Evolutionary conservation across 805 yeast genomes (phyloP).

Genomic region (Candida vaughaniae): DNA sequence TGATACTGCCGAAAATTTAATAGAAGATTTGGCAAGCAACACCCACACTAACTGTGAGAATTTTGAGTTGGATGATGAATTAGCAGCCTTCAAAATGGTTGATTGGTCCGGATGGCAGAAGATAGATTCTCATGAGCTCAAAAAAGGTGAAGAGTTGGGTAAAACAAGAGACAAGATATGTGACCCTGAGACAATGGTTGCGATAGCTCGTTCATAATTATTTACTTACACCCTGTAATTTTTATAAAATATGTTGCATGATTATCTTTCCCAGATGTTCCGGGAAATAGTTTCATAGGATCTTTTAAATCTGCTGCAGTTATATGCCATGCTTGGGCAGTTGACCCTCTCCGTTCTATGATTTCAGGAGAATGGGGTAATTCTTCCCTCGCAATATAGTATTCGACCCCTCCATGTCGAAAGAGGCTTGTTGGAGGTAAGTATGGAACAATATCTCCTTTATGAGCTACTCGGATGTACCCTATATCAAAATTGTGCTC

Average conservation of each 20-base stretch:
- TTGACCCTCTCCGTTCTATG: constrained; percentile 14
- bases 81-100: constrained; percentile 26
- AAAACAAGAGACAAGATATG: constrained; percentile 61
- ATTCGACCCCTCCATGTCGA: constrained; percentile 52
- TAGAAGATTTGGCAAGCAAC: constrained; percentile 50
- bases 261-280: constrained; percentile 24
- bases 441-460: constrained; percentile 57
- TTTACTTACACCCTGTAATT: constrained; percentile 28
- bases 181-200: constrained; percentile 48
- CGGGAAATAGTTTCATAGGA: constrained; percentile 17
- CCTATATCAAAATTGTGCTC: constrained; percentile 33
- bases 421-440: constrained; percentile 53
- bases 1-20: constrained; percentile 64
- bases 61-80: constrained; percentile 13
- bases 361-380: constrained; percentile 35
- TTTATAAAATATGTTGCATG: constrained; percentile 31
- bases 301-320: background rate
- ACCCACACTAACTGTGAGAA: constrained; percentile 15
- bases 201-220: constrained; percentile 24
- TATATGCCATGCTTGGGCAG: constrained; percentile 2
- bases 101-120: constrained; percentile 68
- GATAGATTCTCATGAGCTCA: constrained; percentile 53
- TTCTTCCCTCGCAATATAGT: constrained; percentile 39
- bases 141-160: constrained; percentile 46
- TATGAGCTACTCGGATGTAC: constrained; percentile 55